Base-by-base conservation (phyloP, 2,329 filamentous ascomycete species). In the Aspergillus quadricinctus region DNA sequence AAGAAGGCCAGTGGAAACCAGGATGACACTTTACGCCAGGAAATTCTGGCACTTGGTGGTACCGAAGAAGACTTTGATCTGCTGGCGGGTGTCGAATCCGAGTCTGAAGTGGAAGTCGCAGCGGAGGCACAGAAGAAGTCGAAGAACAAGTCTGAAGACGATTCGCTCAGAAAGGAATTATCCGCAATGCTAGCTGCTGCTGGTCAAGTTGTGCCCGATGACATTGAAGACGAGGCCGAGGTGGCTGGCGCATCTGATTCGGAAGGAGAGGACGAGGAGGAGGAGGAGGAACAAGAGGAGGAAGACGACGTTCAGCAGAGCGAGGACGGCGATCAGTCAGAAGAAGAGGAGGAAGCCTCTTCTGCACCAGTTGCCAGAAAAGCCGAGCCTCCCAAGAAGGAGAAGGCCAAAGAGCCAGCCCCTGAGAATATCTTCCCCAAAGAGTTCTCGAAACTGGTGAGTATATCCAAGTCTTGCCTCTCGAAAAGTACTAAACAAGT, bases 31-130 rank as follows among this genome's bases (percentile, higher is more conserved):
- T 66, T 80, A 41, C 68, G 73, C 50, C 69, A 74, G 57, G 77
- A 79, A 58, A 76, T 80, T 58, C 57, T 77, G 57, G 73, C 73
- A 4, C 71, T 80, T 52, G 78, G 78, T 31, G 78, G 78, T 49
- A 79, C 74, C n/a, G 71, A 79, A 61, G 79, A 80, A 52, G 77
- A 81, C 60, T 67, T 78, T 55, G 73, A 78, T 49, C 64, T 81
- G 25, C 64, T 81, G 56, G 76, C 72, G 23, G 75, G 68, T 52
- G 67, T 75, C 21, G 70, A 74, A 48, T 80, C 78, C 0, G 78
- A 77, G 48, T 78, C 76, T 14, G 78, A 80, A 61, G 65, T 77
- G 14, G 78, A 80, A 63, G 74, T 64, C 48, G 59, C 53, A 28
- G 55, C 52, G n/a, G 57, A 64, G 48, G 43, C 57, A 31, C 37